phyloP scores from a whole-genome alignment of 1,139 yeast species.

The Saccharomyces hybrid region DNA sequence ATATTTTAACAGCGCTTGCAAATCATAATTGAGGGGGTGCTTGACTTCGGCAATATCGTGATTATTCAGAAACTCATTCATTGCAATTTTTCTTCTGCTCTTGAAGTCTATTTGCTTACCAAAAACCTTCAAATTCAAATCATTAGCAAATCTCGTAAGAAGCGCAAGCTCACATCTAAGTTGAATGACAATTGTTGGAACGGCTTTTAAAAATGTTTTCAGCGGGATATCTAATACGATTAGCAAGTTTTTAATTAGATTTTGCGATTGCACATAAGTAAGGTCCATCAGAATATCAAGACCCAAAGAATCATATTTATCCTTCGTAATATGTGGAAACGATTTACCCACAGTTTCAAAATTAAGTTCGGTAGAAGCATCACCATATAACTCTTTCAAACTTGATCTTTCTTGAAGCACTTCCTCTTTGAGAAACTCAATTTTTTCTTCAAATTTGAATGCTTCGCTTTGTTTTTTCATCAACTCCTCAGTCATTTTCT shows the following conservation, averaged over 20 bases:
- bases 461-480: neutral
- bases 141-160: slow-evolving; percentile 26
- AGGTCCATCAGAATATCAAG: slow-evolving; percentile 26
- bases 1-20: slow-evolving; percentile 2
- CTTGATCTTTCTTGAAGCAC: neutral
- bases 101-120: slow-evolving; percentile 18
- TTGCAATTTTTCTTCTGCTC: slow-evolving; percentile 15
- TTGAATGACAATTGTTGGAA: slow-evolving; percentile 24
- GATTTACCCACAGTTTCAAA: slow-evolving; percentile 10
- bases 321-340: slow-evolving; percentile 12
- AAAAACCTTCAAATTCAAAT: slow-evolving; percentile 22
- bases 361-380: slow-evolving; percentile 8
- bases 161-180: slow-evolving; percentile 25
- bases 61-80: slow-evolving; percentile 13
- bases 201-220: slow-evolving; percentile 22
- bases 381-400: slow-evolving; percentile 9
- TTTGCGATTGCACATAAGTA: slow-evolving; percentile 25
- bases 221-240: slow-evolving; percentile 30
- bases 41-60: slow-evolving; percentile 13
- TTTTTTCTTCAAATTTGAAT: neutral
- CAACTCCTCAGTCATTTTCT: neutral
- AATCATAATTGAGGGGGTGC: slow-evolving; percentile 15
- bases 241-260: slow-evolving; percentile 28
- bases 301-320: slow-evolving; percentile 19
- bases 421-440: neutral